Evolutionary conservation across 1,284 basidiomycete genomes (phyloP).

Genomic region (Ceratobasidium sp.): DNA sequence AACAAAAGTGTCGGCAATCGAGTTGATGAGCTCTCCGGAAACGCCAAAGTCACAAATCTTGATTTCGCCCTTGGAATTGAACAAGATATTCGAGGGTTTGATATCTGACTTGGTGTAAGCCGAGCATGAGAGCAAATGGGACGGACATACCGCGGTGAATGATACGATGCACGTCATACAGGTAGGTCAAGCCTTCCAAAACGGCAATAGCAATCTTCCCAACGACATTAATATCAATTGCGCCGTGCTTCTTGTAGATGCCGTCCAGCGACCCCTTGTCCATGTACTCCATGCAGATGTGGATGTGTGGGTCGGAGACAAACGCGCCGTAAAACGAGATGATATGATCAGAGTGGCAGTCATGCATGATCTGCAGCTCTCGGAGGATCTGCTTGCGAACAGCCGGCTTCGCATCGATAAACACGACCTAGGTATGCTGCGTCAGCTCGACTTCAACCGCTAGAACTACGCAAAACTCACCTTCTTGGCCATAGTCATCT

Average conservation of each 20-base stretch:
- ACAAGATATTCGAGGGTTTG: slow-evolving; percentile 98
- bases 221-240: slow-evolving; percentile 90
- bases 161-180: slow-evolving; percentile 99
- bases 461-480: slow-evolving; percentile 62
- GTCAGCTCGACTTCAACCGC: slow-evolving; percentile 18
- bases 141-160: slow-evolving; percentile 89
- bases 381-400: slow-evolving; percentile 98
- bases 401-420: slow-evolving; percentile 97
- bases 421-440: slow-evolving; percentile 78
- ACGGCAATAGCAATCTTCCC: slow-evolving; percentile 92
- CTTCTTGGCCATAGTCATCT: slow-evolving; percentile 95
- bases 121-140: not conserved
- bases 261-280: slow-evolving; percentile 91
- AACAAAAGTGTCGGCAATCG: slow-evolving; percentile 98
- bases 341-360: slow-evolving; percentile 94
- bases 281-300: slow-evolving; percentile 99
- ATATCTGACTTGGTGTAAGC: slow-evolving; percentile 74
- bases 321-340: slow-evolving; percentile 98
- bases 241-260: slow-evolving; percentile 94
- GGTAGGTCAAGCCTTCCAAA: slow-evolving; percentile 93
- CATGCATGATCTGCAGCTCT: slow-evolving; percentile 98
- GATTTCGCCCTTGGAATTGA: slow-evolving; percentile 93
- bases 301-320: slow-evolving; percentile 95
- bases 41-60: slow-evolving; percentile 99
- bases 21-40: slow-evolving; percentile 98